These are phyloP conservation scores for Mortierella hygrophila DNA, from an alignment of 192 early-diverging fungal species.

Conservation along the genomic window DNA sequence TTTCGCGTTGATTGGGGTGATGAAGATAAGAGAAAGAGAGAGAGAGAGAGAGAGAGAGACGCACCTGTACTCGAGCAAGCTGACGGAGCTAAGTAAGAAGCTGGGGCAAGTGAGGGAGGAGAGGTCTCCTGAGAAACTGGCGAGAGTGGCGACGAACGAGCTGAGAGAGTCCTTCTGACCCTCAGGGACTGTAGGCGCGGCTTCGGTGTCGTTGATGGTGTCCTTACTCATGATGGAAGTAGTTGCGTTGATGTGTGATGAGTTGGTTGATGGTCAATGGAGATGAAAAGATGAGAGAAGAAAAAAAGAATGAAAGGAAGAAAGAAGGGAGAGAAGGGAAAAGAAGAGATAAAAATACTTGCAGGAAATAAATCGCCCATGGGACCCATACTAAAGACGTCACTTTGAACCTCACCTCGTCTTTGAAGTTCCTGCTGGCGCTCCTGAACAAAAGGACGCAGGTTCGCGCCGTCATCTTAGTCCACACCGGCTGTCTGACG, in stretches of 20 bases:
- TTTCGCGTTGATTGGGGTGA: not conserved
- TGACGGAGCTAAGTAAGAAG: constrained; percentile 81
- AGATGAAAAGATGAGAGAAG: not conserved
- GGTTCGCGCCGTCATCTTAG: not conserved
- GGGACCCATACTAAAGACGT: constrained; percentile 1
- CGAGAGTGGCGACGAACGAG: constrained; percentile 75
- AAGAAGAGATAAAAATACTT: not conserved
- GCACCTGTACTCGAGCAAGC: constrained; percentile 84
- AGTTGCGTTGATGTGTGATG: not conserved
- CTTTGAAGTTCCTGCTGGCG: not conserved
- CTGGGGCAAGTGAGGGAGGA: constrained; percentile 85
- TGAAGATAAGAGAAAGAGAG: not conserved
- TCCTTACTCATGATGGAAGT: constrained; percentile 41
- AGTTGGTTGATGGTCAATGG: not conserved
- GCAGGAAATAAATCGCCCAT: not conserved
- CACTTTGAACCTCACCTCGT: not conserved
- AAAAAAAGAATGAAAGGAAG: not conserved
- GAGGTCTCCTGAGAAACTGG: constrained; percentile 85
- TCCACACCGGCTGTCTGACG: not conserved
- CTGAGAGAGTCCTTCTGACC: constrained; percentile 74
- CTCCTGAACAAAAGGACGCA: no score
- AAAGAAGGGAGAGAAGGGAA: not conserved
- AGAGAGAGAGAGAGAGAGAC: constrained; percentile 12
- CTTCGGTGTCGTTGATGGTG: constrained; percentile 24
- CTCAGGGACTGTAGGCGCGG: constrained; percentile 62